A percentile compares a stretch with the other conserved stretches of the same genome.
These are phyloP conservation scores for Entamoeba invadens DNA, from an alignment of 208 protist genomes.

Conservation along the genomic window DNA sequence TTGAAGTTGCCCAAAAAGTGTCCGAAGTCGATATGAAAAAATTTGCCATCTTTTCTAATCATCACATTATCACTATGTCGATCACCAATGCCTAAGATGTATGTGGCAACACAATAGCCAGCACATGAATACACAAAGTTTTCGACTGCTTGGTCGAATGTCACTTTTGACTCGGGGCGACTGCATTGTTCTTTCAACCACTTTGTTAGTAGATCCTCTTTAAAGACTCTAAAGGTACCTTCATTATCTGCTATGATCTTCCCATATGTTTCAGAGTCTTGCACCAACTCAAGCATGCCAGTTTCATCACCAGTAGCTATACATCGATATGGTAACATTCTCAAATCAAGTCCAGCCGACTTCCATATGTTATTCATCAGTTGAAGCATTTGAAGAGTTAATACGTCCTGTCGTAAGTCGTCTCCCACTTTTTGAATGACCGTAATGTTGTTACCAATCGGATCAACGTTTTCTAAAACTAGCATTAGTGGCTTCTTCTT, in stretches of 20 bases:
- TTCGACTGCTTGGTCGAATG: neutral
- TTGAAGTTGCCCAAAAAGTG: slow-evolving; percentile 84
- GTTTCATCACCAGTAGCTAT: slow-evolving; percentile 47
- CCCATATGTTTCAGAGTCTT: slow-evolving; percentile 43
- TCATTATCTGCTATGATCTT: slow-evolving; percentile 27
- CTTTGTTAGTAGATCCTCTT: neutral
- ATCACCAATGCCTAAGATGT: slow-evolving; percentile 59
- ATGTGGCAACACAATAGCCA: slow-evolving; percentile 79
- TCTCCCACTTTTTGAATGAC: slow-evolving; percentile 29
- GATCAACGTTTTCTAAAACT: neutral
- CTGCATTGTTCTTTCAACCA: neutral
- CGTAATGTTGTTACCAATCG: neutral
- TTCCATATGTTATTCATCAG: slow-evolving; percentile 46
- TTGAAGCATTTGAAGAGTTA: slow-evolving; percentile 50
- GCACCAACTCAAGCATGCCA: slow-evolving; percentile 54
- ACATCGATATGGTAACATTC: slow-evolving; percentile 41
- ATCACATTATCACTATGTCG: slow-evolving; percentile 54
- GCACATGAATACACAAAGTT: slow-evolving; percentile 70
- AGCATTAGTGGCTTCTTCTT: slow-evolving; percentile 7
- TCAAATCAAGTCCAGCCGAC: slow-evolving; percentile 31
- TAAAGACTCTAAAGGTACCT: neutral
- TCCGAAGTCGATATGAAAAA: slow-evolving; percentile 80
- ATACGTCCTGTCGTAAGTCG: slow-evolving; percentile 53
- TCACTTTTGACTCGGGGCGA: neutral
- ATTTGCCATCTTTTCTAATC: slow-evolving; percentile 42